Evolutionary conservation across 2,329 filamentous ascomycete species (phyloP), one percentile per base, ranked within the genome.

Genomic region (Trichoderma koningiopsis): DNA sequence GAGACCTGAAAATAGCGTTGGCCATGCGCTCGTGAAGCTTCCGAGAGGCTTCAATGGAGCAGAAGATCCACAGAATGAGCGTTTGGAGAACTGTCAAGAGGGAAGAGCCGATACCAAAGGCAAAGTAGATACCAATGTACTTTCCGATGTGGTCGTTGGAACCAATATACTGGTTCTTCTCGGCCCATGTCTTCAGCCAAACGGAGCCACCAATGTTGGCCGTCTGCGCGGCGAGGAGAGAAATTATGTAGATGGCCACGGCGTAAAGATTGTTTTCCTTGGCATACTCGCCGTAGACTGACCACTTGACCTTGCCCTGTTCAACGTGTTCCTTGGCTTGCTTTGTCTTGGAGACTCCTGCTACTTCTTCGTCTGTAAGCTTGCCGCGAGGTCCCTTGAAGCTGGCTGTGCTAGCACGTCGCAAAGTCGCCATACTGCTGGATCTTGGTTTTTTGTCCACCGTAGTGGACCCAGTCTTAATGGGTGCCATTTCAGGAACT

Each of bases 1-100:
- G 96, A 47, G 94, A 96, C 73, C 96, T 88, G 86, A 99, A 99
- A 75, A 98, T 97, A 22, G 96, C 94, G 75, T 92, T 96, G 55
- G 95, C 95, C 96, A 99, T 98, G 72, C 93, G 88, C 82, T 98
- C 96, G 79, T 99, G 96, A 68, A 99, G 86, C 82, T 98, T 99
- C 72, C 96, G 89, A 24, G 95, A 97, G 62, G 96, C 96, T 87
- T 99, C 96, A 72, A 99, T 99, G 5, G 96, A 98, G 82, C 96
- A 99, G 83, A 99, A 98, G 73, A 99, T 98, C 96, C 96, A 99
- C 33, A 99, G 85, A 72, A 99, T 94, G 74, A 99, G 83, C 6
- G 95, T 98, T 81, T 98, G 96, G 35, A 96, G 77, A 53, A 98
- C 93, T 3, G 96, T 95, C 72, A 99, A 84, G 55, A 88, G 86